Evolutionary conservation across 495 filamentous ascomycete genomes (phyloP), one percentile per base, ranked within the genome.

Genomic region (Podospora pseudopauciseta): DNA sequence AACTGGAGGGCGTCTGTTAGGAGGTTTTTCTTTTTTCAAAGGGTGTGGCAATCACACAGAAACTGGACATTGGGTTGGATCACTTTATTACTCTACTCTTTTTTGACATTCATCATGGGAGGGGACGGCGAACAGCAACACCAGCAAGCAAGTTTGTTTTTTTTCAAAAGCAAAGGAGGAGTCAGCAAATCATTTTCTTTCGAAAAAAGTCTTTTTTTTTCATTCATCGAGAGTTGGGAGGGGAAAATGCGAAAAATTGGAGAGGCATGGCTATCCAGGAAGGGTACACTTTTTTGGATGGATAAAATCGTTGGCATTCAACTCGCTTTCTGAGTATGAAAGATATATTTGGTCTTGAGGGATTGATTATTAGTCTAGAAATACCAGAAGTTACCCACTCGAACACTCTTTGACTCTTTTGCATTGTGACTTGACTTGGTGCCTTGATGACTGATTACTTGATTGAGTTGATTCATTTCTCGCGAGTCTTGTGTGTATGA

Each of bases 351-450:
- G 77, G 65, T 78, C 73, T 77, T 71, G 6, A 73, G 64, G 23
- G 23, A 23, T 26, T 20, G 28, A 20, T 34, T 13, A 74, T 67
- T 73, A 75, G 69, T 81, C 72, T 73, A 75, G 61, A 83, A 49
- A 85, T 85, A 85, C 82, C 82, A 85, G 82, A 85, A 80, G 81
- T 85, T 83, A 84, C 82, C 82, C 81, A 82, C 82, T 81, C 78
- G 80, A 75, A 27, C 30, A 55, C 39, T 1, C 23, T 23, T 2
- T 54, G 18, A n/a, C 39, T 66, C 23, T 56, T 61, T 61, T 61
- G 59, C 59, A 34, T 28, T 58, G 23, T 18, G 20, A 61, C 7
- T 58, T 53, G 11, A 23, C 23, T 9, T 61, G 49, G 30, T 68
- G 30, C 7, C 30, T 32, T 32, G 49, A 5, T 66, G 30, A 27